Percentiles rank a stretch among this genome's conserved stretches.
These are phyloP conservation scores for Solioccasus polychromus DNA, from an alignment of 768 basidiomycete species.

Conservation along the genomic window DNA sequence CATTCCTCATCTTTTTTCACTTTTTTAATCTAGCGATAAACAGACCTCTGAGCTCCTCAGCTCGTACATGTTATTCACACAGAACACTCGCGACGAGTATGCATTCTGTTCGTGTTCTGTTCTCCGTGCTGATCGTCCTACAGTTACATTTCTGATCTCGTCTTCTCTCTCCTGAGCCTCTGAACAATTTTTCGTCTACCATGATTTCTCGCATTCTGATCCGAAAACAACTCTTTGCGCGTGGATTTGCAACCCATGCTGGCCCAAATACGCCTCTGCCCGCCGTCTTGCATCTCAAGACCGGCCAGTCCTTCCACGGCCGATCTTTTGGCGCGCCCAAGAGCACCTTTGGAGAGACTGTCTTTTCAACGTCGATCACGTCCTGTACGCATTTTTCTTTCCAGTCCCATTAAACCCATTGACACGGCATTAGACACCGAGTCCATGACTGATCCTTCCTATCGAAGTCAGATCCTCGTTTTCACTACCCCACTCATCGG, in stretches of 20 bases:
- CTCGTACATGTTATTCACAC: slow-evolving; percentile 77
- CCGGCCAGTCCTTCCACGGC: slow-evolving; percentile 90
- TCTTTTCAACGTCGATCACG: slow-evolving; percentile 98
- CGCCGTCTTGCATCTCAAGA: slow-evolving; percentile 87
- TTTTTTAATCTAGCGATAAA: neutral
- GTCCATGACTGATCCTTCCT: slow-evolving; percentile 99
- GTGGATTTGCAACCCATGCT: slow-evolving; percentile 68
- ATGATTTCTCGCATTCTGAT: slow-evolving; percentile 61
- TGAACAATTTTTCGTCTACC: slow-evolving; percentile 22
- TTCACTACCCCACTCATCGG: slow-evolving; percentile 99
- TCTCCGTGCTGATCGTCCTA: slow-evolving; percentile 21
- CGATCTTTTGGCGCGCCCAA: slow-evolving; percentile 84
- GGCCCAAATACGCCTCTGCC: slow-evolving; percentile 51
- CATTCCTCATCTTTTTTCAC: neutral
- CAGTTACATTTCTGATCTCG: slow-evolving; percentile 89
- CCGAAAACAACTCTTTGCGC: slow-evolving; percentile 47
- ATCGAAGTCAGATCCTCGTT: slow-evolving; percentile 96
- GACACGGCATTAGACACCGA: slow-evolving; percentile 75
- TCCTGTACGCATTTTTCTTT: slow-evolving; percentile 63
- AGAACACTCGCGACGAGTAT: slow-evolving; percentile 88
- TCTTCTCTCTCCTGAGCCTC: slow-evolving; percentile 65
- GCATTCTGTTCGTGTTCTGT: slow-evolving; percentile 21
- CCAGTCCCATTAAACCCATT: slow-evolving; percentile 5
- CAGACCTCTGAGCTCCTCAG: slow-evolving; percentile 20
- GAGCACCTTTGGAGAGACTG: slow-evolving; percentile 93